These are phyloP conservation scores for Talaromyces amestolkiae DNA, from an alignment of 2,329 filamentous ascomycete species.

Conservation along the genomic window DNA sequence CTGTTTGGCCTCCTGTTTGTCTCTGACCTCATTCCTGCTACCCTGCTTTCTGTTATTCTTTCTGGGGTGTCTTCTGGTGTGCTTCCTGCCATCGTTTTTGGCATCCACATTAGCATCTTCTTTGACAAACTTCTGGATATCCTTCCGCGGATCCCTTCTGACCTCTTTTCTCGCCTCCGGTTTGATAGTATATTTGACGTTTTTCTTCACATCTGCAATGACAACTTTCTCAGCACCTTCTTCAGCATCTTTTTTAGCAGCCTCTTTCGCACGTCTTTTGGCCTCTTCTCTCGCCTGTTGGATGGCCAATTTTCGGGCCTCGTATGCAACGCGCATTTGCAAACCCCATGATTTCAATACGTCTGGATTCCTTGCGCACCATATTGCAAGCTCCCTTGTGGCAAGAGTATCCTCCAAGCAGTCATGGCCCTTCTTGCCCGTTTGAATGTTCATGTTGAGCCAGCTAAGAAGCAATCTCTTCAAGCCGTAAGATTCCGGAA, in stretches of 20 bases:
- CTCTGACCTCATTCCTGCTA: background rate
- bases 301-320: background rate
- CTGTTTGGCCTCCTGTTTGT: background rate
- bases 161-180: background rate
- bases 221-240: background rate
- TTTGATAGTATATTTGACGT: background rate
- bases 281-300: background rate
- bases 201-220: background rate
- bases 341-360: slow-evolving; percentile 37
- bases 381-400: slow-evolving; percentile 50
- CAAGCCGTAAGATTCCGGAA: background rate
- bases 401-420: slow-evolving; percentile 52
- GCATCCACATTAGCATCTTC: background rate
- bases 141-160: too few species aligned
- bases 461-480: slow-evolving; percentile 30
- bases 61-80: background rate
- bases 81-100: background rate
- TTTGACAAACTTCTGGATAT: background rate
- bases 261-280: background rate
- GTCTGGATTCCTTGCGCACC: slow-evolving; percentile 42
- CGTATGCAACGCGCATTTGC: background rate
- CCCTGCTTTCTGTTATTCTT: background rate
- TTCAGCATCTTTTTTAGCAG: background rate
- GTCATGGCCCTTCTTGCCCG: slow-evolving; percentile 42
- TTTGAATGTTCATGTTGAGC: slow-evolving; percentile 38